Conservation (phyloP, 192 early-diverging fungal genomes). For the Thamnidium elegans region DNA sequence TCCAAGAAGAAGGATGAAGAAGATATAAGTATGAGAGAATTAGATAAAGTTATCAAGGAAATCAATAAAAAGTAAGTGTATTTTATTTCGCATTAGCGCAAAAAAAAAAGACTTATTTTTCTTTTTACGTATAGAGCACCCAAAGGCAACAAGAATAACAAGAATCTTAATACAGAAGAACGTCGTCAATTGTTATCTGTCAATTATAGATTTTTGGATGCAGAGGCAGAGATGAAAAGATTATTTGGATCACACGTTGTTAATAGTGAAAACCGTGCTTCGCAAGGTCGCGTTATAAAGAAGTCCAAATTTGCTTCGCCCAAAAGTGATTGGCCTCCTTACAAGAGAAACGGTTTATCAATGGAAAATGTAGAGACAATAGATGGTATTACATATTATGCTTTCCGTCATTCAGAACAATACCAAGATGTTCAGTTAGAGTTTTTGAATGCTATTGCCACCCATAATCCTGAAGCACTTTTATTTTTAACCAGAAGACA, state of each 20-base stretch:
- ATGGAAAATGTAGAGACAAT: conserved; percentile 45
- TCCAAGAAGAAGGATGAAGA: conserved; percentile 32
- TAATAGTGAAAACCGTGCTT: conserved; percentile 36
- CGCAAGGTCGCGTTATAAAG: conserved; percentile 40
- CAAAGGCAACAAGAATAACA: conserved; percentile 1
- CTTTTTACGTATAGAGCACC: background rate
- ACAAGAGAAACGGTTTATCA: conserved; percentile 44
- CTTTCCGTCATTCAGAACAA: conserved; percentile 63
- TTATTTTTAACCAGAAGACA: conserved; percentile 62
- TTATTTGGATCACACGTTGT: conserved; percentile 89
- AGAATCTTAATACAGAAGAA: background rate
- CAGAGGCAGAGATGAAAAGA: conserved; percentile 84
- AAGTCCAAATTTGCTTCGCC: conserved; percentile 64
- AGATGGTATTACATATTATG: conserved; percentile 45
- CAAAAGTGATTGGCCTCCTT: conserved; percentile 68
- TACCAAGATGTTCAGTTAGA: conserved; percentile 75
- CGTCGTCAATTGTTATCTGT: conserved; percentile 44
- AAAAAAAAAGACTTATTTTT: background rate
- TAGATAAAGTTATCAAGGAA: conserved; percentile 62
- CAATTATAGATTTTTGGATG: conserved; percentile 71
- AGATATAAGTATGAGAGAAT: conserved; percentile 60
- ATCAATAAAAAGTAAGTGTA: conserved; percentile 54
- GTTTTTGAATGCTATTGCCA: conserved; percentile 71
- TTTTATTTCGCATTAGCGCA: too few relatives aligned
- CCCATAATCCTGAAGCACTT: conserved; percentile 73